phyloP scores from a whole-genome alignment of 2,329 filamentous ascomycete species.

The Sclerotinia subarctica region DNA sequence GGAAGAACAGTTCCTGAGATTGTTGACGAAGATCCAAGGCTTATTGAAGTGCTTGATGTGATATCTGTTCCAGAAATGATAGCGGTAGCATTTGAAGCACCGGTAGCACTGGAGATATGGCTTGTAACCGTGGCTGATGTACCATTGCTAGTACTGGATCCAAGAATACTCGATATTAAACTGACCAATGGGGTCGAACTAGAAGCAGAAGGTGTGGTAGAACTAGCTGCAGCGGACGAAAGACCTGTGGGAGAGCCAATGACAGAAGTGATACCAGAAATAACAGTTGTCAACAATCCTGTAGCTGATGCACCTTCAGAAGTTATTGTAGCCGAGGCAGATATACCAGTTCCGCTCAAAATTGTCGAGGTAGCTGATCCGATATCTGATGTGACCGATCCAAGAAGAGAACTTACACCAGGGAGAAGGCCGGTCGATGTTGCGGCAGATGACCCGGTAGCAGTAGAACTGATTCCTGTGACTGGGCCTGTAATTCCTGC shows the following conservation, averaged over 20 bases:
- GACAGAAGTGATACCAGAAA: background rate
- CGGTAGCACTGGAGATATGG: background rate
- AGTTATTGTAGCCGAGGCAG: background rate
- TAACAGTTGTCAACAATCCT: background rate
- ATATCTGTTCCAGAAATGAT: constrained; percentile 3
- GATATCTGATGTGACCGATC: constrained; percentile 1
- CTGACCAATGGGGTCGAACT: constrained; percentile 18
- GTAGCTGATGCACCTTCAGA: constrained; percentile 1
- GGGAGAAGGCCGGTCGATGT: background rate
- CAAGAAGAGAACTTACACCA: constrained; percentile 6
- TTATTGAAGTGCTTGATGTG: constrained; percentile 12
- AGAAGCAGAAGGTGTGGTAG: background rate
- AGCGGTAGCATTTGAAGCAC: constrained; percentile 12
- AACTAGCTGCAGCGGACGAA: background rate
- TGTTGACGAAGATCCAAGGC: constrained; percentile 10
- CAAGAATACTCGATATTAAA: constrained; percentile 24
- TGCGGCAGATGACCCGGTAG: background rate
- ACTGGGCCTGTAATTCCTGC: constrained; percentile 16
- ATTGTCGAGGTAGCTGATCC: background rate
- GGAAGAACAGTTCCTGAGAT: constrained; percentile 8
- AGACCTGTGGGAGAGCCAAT: constrained; percentile 10
- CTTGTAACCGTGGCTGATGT: constrained; percentile 2
- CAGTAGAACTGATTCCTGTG: background rate
- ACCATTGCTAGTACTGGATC: constrained; percentile 3
- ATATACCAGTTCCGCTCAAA: background rate